phyloP scores from a whole-genome alignment of 2,329 filamentous ascomycete genomes.

The Monosporascus sp. region DNA sequence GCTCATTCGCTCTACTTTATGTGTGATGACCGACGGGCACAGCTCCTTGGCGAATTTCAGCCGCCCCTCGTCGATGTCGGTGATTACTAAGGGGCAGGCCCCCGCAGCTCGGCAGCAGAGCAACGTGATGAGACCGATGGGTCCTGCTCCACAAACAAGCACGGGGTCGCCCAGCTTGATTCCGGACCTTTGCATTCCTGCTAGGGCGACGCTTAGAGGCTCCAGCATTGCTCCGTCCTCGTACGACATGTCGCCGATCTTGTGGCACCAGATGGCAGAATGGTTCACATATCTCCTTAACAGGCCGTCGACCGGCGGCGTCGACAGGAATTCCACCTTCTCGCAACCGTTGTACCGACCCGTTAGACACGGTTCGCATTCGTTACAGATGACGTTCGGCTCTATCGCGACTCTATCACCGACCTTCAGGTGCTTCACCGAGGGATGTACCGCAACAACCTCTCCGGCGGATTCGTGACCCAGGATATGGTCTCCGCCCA shows the following conservation, averaged over 20 bases:
- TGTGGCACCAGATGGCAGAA: conserved; percentile 91
- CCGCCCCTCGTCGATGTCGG: conserved; percentile 85
- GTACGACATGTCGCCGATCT: conserved; percentile 86
- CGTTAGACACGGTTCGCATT: conserved; percentile 85
- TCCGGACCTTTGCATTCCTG: conserved; percentile 77
- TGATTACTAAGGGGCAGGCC: conserved; percentile 86
- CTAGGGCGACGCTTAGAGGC: conserved; percentile 82
- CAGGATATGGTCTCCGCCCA: conserved; percentile 81
- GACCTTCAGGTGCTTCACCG: conserved; percentile 69
- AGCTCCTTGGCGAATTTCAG: conserved; percentile 80
- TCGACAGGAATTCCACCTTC: conserved; percentile 79
- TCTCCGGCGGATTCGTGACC: conserved; percentile 90
- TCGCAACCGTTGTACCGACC: conserved; percentile 96
- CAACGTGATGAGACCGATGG: conserved; percentile 86
- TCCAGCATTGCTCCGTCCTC: conserved; percentile 90
- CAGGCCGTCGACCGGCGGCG: conserved; percentile 81
- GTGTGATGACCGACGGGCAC: conserved; percentile 72
- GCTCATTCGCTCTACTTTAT: conserved; percentile 64
- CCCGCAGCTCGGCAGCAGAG: conserved; percentile 82
- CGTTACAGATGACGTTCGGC: conserved; percentile 87
- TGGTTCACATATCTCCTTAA: conserved; percentile 92
- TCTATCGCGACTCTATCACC: conserved; percentile 93
- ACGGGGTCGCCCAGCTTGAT: conserved; percentile 81
- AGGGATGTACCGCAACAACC: conserved; percentile 74
- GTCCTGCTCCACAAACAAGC: conserved; percentile 85